Base-by-base conservation (phyloP, 108 stramenopile species). In the Stephanodiscus triporus region DNA sequence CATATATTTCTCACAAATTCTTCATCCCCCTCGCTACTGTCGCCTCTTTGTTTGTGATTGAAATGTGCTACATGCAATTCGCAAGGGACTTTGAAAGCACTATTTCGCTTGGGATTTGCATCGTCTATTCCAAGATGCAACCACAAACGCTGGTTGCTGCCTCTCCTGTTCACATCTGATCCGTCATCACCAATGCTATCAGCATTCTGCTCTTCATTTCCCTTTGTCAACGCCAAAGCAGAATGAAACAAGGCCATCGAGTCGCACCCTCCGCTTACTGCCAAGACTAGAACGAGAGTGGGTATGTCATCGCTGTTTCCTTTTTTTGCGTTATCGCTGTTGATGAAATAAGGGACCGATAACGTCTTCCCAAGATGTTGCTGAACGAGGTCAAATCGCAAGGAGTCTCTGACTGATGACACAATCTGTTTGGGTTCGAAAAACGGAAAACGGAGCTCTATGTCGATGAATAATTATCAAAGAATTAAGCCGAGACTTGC, bases 191-290 rank as follows among this genome's bases (percentile, higher is more conserved):
- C 42, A 42, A 24, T 43, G 58, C 29, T 2, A 42, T 47, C 23
- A n/a, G 22, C 27, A 27, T 8, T 58, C 14, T 49, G 38, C 23
- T 47, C 29, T 29, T 16, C 42, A 23, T 26, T 17, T 36, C 14
- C 47, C 49, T 43, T 61, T 49, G 68, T 75, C 60, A 76, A 68
- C 36, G 87, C 77, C 65, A 85, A 59, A 13, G 89, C 56, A 20
- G 89, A 75, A 85, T 95, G 89, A 38, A 93, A 85, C 24, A 95
- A 45, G 2, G 87, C 95, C 27, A 95, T 78, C 26, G 95, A 95
- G 83, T 95, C 95, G 59, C 89, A 91, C 4, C 95, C 95, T n/a
- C 95, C 95, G 75, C 95, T 95, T 24, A 95, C 92, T 43, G 87
- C 85, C 43, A 89, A 57, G 26, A 91, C 30, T 24, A 88, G 29